phyloP scores from a whole-genome alignment of 495 filamentous ascomycete species.

The Aspergillus diversus region DNA sequence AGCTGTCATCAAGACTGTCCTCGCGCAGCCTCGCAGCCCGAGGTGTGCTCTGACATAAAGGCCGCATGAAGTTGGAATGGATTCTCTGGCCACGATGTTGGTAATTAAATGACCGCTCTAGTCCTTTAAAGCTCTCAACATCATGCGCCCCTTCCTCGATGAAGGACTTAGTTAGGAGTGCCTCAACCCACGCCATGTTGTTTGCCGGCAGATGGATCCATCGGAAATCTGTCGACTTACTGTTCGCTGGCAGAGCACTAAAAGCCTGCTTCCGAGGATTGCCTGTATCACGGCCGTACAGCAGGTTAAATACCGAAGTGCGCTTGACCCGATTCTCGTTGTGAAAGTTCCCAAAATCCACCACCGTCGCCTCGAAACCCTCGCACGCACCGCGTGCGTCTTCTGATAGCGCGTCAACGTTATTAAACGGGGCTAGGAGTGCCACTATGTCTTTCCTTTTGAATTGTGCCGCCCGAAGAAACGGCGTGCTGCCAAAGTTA shows the following conservation, averaged over 20 bases:
- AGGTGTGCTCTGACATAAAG: slow-evolving; percentile 62
- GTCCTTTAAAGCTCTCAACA: slow-evolving; percentile 68
- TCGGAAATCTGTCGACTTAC: slow-evolving; percentile 60
- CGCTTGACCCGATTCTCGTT: slow-evolving; percentile 62
- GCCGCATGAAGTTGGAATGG: slow-evolving; percentile 71
- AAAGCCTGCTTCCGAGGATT: slow-evolving; percentile 55
- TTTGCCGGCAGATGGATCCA: slow-evolving; percentile 75
- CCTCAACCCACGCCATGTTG: slow-evolving; percentile 63
- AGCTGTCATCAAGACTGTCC: slow-evolving; percentile 31
- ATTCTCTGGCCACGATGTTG: slow-evolving; percentile 63
- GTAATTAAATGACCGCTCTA: slow-evolving; percentile 66
- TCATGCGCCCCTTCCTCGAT: slow-evolving; percentile 68
- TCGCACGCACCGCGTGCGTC: slow-evolving; percentile 60
- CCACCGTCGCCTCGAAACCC: slow-evolving; percentile 67
- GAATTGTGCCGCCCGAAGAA: slow-evolving; percentile 62
- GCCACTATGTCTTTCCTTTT: slow-evolving; percentile 59
- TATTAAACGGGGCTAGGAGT: slow-evolving; percentile 58
- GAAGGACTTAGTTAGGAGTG: slow-evolving; percentile 66
- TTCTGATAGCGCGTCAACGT: slow-evolving; percentile 53
- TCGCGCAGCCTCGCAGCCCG: slow-evolving; percentile 45
- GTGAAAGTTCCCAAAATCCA: slow-evolving; percentile 70
- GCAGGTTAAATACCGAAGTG: slow-evolving; percentile 59
- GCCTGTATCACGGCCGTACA: slow-evolving; percentile 63
- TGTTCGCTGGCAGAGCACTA: slow-evolving; percentile 56
- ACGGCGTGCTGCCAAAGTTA: slow-evolving; percentile 65